These are phyloP conservation scores for Agrostemma githago DNA, from an alignment of 148 eudicot species.

Conservation along the genomic window DNA sequence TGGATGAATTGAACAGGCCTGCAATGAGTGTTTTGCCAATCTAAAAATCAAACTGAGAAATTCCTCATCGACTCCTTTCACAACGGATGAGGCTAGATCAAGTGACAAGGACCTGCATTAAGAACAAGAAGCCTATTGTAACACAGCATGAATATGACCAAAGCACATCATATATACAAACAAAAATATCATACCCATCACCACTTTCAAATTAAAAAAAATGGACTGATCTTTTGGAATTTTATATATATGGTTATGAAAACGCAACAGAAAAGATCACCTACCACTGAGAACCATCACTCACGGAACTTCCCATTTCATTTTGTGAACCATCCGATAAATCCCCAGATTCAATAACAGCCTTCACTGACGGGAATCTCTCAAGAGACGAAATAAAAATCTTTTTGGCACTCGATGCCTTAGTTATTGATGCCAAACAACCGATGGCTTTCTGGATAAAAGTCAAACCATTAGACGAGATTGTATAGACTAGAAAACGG, in stretches of 20 bases:
- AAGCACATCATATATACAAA: neutral
- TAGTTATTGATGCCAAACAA: slow-evolving; percentile 59
- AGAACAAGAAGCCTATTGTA: slow-evolving; percentile 8
- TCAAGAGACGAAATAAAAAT: slow-evolving; percentile 52
- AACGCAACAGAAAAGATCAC: slow-evolving; percentile 11
- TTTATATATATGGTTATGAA: neutral
- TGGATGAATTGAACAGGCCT: slow-evolving; percentile 40
- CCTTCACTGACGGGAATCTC: slow-evolving; percentile 42
- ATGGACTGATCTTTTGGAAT: neutral
- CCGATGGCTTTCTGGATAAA: slow-evolving; percentile 58
- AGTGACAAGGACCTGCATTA: slow-evolving; percentile 50
- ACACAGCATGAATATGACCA: slow-evolving; percentile 6
- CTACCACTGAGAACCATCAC: slow-evolving; percentile 46
- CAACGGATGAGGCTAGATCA: slow-evolving; percentile 64
- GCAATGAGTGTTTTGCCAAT: slow-evolving; percentile 48
- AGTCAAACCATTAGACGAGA: slow-evolving; percentile 2
- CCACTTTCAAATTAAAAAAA: neutral
- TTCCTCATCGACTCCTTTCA: slow-evolving; percentile 68
- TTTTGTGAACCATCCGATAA: slow-evolving; percentile 25
- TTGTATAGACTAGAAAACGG: slow-evolving; percentile 9
- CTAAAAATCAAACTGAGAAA: slow-evolving; percentile 49
- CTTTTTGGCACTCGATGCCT: slow-evolving; percentile 44
- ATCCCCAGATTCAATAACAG: slow-evolving; percentile 33
- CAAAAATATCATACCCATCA: neutral
- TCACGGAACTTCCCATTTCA: slow-evolving; percentile 27